Evolutionary conservation across 164 flowering plant genomes (phyloP), one percentile per base, ranked within the genome.

Genomic region (Kalanchoe fedtschenkoi): DNA sequence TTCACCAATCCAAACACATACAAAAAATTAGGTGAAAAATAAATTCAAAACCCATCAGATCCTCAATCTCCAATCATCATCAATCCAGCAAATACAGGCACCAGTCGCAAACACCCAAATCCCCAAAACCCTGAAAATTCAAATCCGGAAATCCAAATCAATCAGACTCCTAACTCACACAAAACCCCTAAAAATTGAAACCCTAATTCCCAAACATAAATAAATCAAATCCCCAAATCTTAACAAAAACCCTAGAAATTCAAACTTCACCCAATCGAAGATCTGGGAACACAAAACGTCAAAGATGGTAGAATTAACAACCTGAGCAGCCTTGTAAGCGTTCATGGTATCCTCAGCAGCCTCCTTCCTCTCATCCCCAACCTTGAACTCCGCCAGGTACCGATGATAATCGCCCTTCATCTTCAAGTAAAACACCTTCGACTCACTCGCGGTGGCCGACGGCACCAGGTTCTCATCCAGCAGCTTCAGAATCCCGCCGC

Each of bases 291-390:
- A 51, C 19, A 29, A 64, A 22, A 32, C 10, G 57, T 19, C 34
- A 41, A 6, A 1, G 39, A 8, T 33, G 21, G 14, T 11, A 19
- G 26, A 19, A 60, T 13, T 2, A 29, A 29, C 6, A 60, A 89
- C 96, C 92, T 86, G 92, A 71, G 92, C 96, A 54, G 93, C 77
- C 76, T 84, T 86, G 76, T 89, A 89, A n/a, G 96, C 72, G 10
- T 63, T 17, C 89, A 89, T 80, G 14, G 93, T 84, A 56, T 81
- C 83, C 64, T 86, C 96, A 1, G 90, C 92, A 7, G 92, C 92
- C 46, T 80, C 76, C 61, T 84, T 84, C 60, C 86, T 64, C 71
- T 81, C 88, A 13, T 69, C 76, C 0, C 87, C 90, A 26, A 69
- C 61, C 81, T 86, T 86, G 53, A 88, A 86, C 77, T 88, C 96